Evolutionary conservation across 2,329 filamentous ascomycete genomes (phyloP), one percentile per base, ranked within the genome.

Genomic region (Cladophialophora immunda): DNA sequence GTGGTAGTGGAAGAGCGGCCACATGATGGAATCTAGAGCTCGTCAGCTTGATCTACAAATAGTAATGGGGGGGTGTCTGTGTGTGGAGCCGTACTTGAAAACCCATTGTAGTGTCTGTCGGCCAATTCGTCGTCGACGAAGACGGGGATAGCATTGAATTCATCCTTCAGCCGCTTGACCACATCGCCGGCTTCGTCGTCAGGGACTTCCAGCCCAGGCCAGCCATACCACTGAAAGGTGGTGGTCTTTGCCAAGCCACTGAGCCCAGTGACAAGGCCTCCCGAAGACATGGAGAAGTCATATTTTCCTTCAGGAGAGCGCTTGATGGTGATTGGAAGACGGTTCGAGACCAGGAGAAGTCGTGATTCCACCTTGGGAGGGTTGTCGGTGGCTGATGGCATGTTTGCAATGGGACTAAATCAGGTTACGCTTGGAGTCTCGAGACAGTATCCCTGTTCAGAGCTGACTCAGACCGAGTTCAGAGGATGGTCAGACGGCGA

Each of bases 1-100:
- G 80, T 99, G 95, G 82, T 98, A 98, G 83, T 98, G 95, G 84
- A 99, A 97, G 45, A 99, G 89, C 2, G 95, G 95, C 95, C 95
- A 99, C 68, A 99, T 89, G 78, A 98, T 98, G 7, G 93, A 96
- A 81, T 99, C 93, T 94, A 69, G 1, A 27, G 22, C n/a, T 3
- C 56, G 67, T 65, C 56, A 53, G 64, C 57, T 56, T n/a, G 32
- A 25, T 7, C 19, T 29, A 7, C 19, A 6, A 22, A 15, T 34
- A 38, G n/a, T 19, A 38, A 45, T 32, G 50, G 22, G 11, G 50
- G 22, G 11, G 4, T 17, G 11, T 13, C 19, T 25, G 22, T n/a
- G n/a, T n/a, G n/a, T n/a, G 55, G 47, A 58, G 54, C 76, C 91
- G 79, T 82, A 97, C 93, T 98, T 41, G 94, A 94, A 79, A 98